These are phyloP conservation scores for Aspergillus saccharolyticus DNA, from an alignment of 495 filamentous ascomycete genomes.

Conservation along the genomic window DNA sequence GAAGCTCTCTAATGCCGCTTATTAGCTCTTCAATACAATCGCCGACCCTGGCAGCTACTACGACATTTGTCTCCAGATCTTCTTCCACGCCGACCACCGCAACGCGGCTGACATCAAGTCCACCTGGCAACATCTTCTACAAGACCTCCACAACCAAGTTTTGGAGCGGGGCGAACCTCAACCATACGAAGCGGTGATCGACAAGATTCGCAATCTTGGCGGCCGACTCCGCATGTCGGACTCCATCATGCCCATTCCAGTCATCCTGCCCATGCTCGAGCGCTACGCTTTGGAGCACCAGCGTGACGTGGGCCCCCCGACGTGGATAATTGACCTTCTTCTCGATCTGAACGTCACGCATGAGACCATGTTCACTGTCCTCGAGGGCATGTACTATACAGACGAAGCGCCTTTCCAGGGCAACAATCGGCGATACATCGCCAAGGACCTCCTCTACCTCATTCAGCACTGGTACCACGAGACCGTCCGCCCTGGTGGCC, in stretches of 20 bases:
- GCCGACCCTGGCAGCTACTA: constrained; percentile 84
- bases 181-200: constrained; percentile 75
- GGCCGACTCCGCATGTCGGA: constrained; percentile 72
- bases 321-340: constrained; percentile 81
- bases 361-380: constrained; percentile 66
- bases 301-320: constrained; percentile 57
- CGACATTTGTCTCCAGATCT: constrained; percentile 89
- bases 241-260: constrained; percentile 66
- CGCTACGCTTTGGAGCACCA: constrained; percentile 69
- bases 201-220: constrained; percentile 70
- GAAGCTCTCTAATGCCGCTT: constrained; percentile 4
- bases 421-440: constrained; percentile 52
- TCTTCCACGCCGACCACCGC: constrained; percentile 80
- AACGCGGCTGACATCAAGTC: constrained; percentile 72
- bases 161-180: constrained; percentile 45
- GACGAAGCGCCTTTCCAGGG: constrained; percentile 81
- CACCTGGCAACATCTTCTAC: constrained; percentile 81
- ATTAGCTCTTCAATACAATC: constrained; percentile 82
- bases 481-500: constrained; percentile 48
- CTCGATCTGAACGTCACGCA: constrained; percentile 68
- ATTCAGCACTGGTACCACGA: constrained; percentile 58
- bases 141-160: constrained; percentile 62
- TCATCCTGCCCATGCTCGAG: constrained; percentile 68
- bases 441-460: constrained; percentile 59
- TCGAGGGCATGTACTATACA: constrained; percentile 79